Conservation (phyloP, 768 basidiomycete species). For the Kwoniella dejecticola region DNA sequence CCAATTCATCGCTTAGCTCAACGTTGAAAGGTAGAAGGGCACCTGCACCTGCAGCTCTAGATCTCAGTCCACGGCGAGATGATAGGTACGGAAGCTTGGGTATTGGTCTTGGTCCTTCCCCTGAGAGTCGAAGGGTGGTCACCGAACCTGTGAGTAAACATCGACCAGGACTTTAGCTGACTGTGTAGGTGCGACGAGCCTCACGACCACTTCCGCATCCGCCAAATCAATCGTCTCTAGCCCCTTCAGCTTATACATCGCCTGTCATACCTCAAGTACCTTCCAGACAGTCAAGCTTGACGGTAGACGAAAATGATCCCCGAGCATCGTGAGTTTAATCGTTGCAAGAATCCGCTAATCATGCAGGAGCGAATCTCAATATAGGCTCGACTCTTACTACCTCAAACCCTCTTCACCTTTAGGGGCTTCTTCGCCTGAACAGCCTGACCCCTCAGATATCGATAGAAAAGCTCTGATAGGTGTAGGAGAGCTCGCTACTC, state of each 20-base stretch:
- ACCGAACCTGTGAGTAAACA: conserved; percentile 32
- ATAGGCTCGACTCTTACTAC: conserved; percentile 33
- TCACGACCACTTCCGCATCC: conserved; percentile 23
- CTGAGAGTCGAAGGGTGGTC: conserved; percentile 23
- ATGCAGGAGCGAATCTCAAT: background rate
- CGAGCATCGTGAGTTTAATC: conserved; percentile 24
- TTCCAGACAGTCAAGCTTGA: conserved; percentile 2
- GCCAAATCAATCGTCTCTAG: conserved; percentile 3
- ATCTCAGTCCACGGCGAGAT: conserved; percentile 41
- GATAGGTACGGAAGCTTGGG: conserved; percentile 21
- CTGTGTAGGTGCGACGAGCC: conserved; percentile 2
- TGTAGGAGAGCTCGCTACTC: conserved; percentile 94
- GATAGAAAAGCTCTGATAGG: conserved; percentile 87
- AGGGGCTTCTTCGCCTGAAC: conserved; percentile 42
- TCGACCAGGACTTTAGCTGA: background rate
- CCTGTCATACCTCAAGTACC: conserved; percentile 13
- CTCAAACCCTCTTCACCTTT: conserved; percentile 12
- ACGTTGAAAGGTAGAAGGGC: conserved; percentile 37
- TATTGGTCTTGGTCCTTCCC: conserved; percentile 12
- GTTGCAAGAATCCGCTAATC: no score
- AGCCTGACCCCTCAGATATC: conserved; percentile 48
- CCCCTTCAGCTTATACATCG: conserved; percentile 14
- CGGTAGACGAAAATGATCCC: conserved; percentile 9
- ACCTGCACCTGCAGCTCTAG: conserved; percentile 46
- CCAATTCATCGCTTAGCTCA: conserved; percentile 33